Conservation (phyloP, 192 early-diverging fungal genomes). For the Obelidium mucronatum region DNA sequence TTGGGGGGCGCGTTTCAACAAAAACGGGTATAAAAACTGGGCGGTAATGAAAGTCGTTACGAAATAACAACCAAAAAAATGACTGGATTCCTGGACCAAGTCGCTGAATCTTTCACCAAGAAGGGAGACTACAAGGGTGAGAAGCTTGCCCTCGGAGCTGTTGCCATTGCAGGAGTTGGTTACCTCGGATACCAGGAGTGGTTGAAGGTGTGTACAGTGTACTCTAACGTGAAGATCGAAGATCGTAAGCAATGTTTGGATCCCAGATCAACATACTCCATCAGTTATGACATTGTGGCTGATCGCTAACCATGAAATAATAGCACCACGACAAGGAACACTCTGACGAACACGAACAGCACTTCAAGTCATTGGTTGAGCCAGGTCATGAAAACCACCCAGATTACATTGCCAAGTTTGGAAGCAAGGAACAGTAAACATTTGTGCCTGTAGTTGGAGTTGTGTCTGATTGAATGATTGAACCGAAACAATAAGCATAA, state of each 20-base stretch:
- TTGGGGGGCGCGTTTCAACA: background rate
- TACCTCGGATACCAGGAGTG: slow-evolving; percentile 20
- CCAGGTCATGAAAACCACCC: slow-evolving; percentile 26
- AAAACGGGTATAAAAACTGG: background rate
- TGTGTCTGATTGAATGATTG: too few species aligned
- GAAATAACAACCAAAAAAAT: background rate
- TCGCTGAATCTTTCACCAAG: background rate
- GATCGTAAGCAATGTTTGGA: background rate
- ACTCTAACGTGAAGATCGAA: background rate
- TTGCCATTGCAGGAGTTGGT: slow-evolving; percentile 15
- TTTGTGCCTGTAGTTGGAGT: background rate
- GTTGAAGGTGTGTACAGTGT: background rate
- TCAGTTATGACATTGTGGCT: slow-evolving; percentile 28
- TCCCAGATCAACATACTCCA: background rate
- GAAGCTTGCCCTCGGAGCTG: background rate
- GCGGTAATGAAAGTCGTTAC: too few species aligned
- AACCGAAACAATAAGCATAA: too few species aligned
- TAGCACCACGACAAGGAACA: slow-evolving; percentile 48
- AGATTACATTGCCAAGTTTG: slow-evolving; percentile 25
- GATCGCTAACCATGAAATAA: slow-evolving; percentile 39
- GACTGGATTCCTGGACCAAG: background rate
- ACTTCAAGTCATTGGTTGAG: slow-evolving; percentile 37
- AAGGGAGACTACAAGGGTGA: slow-evolving; percentile 2
- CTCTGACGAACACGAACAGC: slow-evolving; percentile 28
- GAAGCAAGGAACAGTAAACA: background rate